Evolutionary conservation across 2,329 filamentous ascomycete species (phyloP).

Genomic region (Stachybotrys elegans): DNA sequence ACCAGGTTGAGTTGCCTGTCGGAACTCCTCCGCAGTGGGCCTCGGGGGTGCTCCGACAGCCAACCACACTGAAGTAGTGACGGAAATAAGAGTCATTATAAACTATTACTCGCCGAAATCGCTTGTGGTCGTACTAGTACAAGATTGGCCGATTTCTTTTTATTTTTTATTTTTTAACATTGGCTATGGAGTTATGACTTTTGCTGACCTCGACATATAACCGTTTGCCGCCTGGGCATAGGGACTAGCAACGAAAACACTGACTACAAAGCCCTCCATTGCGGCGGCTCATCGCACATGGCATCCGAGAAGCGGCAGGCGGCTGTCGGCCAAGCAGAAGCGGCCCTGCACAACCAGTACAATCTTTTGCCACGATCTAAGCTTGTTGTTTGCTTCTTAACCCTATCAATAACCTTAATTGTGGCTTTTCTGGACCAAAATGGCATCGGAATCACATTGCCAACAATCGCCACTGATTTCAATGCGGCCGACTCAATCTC

Average conservation of each 20-base stretch:
- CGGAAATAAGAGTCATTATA: neutral
- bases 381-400: neutral
- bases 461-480: slow-evolving; percentile 45
- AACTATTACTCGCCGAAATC: neutral
- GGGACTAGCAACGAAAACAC: no score
- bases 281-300: neutral
- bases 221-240: no score
- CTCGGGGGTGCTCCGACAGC: neutral
- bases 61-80: neutral
- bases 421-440: slow-evolving; percentile 55
- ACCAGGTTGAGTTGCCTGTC: no score
- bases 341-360: slow-evolving; percentile 1
- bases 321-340: neutral
- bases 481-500: slow-evolving; percentile 44
- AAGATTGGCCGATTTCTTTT: no score
- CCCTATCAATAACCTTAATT: slow-evolving; percentile 36
- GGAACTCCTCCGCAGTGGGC: neutral
- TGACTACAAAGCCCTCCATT: no score
- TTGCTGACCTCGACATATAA: no score
- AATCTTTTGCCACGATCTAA: neutral
- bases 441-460: slow-evolving; percentile 45
- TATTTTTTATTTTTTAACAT: neutral
- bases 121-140: no score
- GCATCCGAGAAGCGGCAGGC: neutral
- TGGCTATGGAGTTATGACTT: neutral